These are phyloP conservation scores for Fusarium sp. DNA, from an alignment of 2,329 filamentous ascomycete species.

Conservation along the genomic window DNA sequence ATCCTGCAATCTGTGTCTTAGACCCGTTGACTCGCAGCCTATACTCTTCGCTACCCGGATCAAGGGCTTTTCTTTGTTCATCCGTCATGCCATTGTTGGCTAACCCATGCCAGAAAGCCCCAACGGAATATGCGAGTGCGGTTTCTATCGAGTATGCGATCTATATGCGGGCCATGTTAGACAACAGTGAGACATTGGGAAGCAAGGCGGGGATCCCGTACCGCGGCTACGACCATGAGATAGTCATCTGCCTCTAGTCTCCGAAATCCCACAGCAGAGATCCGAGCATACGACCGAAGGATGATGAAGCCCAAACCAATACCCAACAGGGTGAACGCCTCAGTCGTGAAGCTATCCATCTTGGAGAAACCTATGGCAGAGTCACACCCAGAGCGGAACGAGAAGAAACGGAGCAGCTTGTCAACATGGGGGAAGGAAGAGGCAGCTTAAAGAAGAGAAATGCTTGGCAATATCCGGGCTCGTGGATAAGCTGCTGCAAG, in stretches of 20 bases:
- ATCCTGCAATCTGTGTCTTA: constrained; percentile 65
- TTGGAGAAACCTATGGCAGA: background rate
- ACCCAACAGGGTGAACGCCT: constrained; percentile 51
- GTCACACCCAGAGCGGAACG: background rate
- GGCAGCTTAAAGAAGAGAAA: background rate
- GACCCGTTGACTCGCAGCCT: constrained; percentile 53
- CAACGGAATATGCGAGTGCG: constrained; percentile 59
- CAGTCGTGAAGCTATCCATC: constrained; percentile 44
- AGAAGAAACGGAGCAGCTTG: background rate
- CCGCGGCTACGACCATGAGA: constrained; percentile 50
- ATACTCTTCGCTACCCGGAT: constrained; percentile 57
- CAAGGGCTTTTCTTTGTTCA: constrained; percentile 57
- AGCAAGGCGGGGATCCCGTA: constrained; percentile 51
- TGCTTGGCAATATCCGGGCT: background rate
- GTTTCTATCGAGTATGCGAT: constrained; percentile 63
- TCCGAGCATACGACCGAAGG: constrained; percentile 51
- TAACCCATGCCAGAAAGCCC: constrained; percentile 57
- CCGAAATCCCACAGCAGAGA: constrained; percentile 47
- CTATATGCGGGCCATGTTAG: constrained; percentile 44
- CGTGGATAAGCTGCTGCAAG: background rate
- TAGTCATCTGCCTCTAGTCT: constrained; percentile 51
- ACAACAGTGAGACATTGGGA: constrained; percentile 56
- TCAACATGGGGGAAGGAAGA: background rate
- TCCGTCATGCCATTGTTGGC: constrained; percentile 66
- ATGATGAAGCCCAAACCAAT: constrained; percentile 50